These are phyloP conservation scores for Polytrichum formosum DNA, from an alignment of 225 moss, liverwort and hornwort genomes.

Conservation along the genomic window DNA sequence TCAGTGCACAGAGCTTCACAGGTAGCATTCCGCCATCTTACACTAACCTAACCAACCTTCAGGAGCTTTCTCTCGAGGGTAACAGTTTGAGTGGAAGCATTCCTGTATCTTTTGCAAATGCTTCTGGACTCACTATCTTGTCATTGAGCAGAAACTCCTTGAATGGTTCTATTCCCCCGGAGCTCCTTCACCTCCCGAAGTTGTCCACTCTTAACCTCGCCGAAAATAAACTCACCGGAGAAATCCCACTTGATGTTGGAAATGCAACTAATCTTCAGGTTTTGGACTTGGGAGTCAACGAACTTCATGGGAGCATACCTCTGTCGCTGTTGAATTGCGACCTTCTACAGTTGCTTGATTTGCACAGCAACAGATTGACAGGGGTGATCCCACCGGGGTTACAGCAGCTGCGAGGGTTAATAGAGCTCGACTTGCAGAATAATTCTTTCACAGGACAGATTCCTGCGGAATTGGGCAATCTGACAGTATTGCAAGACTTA, in stretches of 20 bases:
- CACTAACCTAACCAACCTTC: constrained; percentile 39
- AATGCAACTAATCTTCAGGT: constrained; percentile 47
- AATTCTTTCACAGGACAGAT: constrained; percentile 60
- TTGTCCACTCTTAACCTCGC: constrained; percentile 47
- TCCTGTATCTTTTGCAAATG: constrained; percentile 42
- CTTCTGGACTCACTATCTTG: constrained; percentile 39
- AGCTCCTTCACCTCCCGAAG: constrained; percentile 39
- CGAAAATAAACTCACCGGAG: constrained; percentile 37
- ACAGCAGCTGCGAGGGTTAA: constrained; percentile 38
- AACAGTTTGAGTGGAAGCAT: constrained; percentile 59
- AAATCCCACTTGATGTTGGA: constrained; percentile 35
- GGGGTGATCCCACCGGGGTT: constrained; percentile 56
- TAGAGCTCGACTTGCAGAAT: constrained; percentile 39
- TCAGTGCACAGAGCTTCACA: constrained; percentile 55
- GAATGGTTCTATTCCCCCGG: constrained; percentile 40
- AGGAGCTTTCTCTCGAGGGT: constrained; percentile 41
- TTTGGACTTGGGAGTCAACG: constrained; percentile 65
- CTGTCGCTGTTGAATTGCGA: constrained; percentile 55
- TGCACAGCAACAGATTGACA: constrained; percentile 56
- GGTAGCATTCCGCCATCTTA: constrained; percentile 59
- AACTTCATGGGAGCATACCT: constrained; percentile 55
- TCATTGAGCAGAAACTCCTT: constrained; percentile 43
- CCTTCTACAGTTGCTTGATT: constrained; percentile 48
- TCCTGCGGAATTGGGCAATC: constrained; percentile 59
- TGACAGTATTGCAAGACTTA: constrained; percentile 36